Base-by-base conservation (phyloP, 805 yeast genomes). In the Metschnikowia gruessii region DNA sequence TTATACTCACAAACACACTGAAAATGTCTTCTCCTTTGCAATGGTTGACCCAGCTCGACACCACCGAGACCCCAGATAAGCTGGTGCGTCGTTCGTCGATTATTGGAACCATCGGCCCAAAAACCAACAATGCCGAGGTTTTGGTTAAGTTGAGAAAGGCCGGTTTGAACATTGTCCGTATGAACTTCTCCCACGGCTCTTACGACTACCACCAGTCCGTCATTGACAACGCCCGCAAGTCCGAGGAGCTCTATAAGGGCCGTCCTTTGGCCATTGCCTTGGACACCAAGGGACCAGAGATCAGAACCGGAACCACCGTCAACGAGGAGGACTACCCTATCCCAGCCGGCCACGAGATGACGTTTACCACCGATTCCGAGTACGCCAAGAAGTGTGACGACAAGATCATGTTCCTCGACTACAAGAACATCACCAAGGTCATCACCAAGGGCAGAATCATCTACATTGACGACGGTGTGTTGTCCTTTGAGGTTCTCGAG, bases 201-300 rank as follows among this genome's bases (percentile, higher is more conserved):
- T 84, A 94, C 76, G 97, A 91, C 64, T 94, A 94, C 83, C 99
- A 94, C 75, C 97, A 91, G 76, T 76, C 88, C 53, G 99, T 94
- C 63, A 77, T 94, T 70, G 97, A 92, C 81, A 92, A 94, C 67
- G 89, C 97, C 61, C 86, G 95, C 75, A 83, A 89, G 73, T 90
- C 97, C 55, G 97, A 87, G 74, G 83, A 83, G 70, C 69, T 85
- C 47, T 90, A 85, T 72, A 82, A 87, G 57, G 97, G 98, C 65
- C 88, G 98, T 77, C 99, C 98, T 46, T 80, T 94, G 64, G 98
- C 97, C 53, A 91, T 94, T 72, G 99, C 99, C 56, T 83, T 94
- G 62, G 99, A 94, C 73, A 94, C 98, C 71, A 94, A 94, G 82
- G 99, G 99, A 61, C 99, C 99, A 55, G 99, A 94, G 77, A 94